These are phyloP conservation scores for Dryas octopetala DNA, from an alignment of 306 rosid species.

Conservation along the genomic window DNA sequence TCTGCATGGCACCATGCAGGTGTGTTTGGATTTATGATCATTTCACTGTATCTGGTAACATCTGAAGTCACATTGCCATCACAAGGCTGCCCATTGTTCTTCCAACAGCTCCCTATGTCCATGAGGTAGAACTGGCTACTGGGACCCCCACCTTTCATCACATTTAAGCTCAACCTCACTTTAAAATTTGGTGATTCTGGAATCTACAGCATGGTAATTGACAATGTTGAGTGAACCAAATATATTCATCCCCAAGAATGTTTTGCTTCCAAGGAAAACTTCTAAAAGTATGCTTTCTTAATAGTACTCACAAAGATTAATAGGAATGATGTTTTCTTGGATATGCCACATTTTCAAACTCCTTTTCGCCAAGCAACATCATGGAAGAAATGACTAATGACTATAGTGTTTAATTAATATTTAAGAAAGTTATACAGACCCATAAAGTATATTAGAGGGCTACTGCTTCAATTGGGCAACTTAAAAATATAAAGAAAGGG, in stretches of 20 bases:
- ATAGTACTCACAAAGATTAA: neutral
- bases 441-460: neutral
- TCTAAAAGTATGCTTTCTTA: neutral
- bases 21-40: conserved; percentile 64
- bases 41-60: conserved; percentile 73
- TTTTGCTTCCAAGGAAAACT: neutral
- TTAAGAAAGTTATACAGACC: too few relatives aligned
- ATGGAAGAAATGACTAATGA: neutral
- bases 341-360: too few relatives aligned
- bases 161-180: conserved; percentile 42
- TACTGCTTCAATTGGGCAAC: neutral
- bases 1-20: conserved; percentile 37
- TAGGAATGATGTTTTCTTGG: neutral
- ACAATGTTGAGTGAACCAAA: neutral
- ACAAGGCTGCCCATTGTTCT: conserved; percentile 69
- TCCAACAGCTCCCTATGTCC: conserved; percentile 88
- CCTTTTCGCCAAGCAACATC: neutral
- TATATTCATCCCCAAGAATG: neutral
- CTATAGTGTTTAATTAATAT: too few relatives aligned
- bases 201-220: conserved; percentile 30
- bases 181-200: conserved; percentile 71
- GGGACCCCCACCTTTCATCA: conserved; percentile 51
- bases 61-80: conserved; percentile 65
- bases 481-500: neutral
- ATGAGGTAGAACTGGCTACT: conserved; percentile 64